phyloP scores from a whole-genome alignment of 2,329 filamentous ascomycete genomes.

The Pezicula carpinea region DNA sequence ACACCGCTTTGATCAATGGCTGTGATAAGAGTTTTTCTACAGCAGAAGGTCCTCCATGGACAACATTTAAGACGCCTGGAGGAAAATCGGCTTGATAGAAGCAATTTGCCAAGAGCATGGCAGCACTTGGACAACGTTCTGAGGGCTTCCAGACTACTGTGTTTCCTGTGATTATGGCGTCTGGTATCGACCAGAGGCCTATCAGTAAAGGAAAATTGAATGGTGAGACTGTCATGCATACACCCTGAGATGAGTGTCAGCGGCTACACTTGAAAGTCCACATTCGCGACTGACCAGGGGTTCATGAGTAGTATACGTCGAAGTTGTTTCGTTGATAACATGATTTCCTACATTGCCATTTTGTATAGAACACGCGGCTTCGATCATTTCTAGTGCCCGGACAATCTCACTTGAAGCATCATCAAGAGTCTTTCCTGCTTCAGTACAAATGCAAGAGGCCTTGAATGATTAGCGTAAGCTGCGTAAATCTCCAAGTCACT shows the following conservation, averaged over 20 bases:
- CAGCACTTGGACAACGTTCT: neutral
- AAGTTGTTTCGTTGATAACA: slow-evolving; percentile 1
- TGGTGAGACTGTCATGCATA: neutral
- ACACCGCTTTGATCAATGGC: slow-evolving; percentile 2
- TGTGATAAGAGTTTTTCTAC: slow-evolving; percentile 2
- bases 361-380: slow-evolving; percentile 13
- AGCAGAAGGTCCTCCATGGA: slow-evolving; percentile 1
- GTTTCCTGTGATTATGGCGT: slow-evolving; percentile 15
- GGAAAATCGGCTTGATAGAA: slow-evolving; percentile 10
- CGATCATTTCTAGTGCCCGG: slow-evolving; percentile 17
- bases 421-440: slow-evolving; percentile 18
- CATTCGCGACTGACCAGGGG: slow-evolving; percentile 3
- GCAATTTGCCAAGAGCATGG: slow-evolving; percentile 2
- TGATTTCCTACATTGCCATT: slow-evolving; percentile 10
- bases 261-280: no score
- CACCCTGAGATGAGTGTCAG: neutral
- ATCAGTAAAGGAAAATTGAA: slow-evolving; percentile 17
- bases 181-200: slow-evolving; percentile 16
- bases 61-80: slow-evolving; percentile 15
- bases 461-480: no score
- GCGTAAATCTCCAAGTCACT: no score
- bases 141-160: slow-evolving; percentile 14
- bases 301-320: slow-evolving; percentile 15
- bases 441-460: slow-evolving; percentile 11
- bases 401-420: slow-evolving; percentile 19